Evolutionary conservation across 805 yeast genomes (phyloP), one percentile per base, ranked within the genome.

Genomic region (Ogataea saltuana): DNA sequence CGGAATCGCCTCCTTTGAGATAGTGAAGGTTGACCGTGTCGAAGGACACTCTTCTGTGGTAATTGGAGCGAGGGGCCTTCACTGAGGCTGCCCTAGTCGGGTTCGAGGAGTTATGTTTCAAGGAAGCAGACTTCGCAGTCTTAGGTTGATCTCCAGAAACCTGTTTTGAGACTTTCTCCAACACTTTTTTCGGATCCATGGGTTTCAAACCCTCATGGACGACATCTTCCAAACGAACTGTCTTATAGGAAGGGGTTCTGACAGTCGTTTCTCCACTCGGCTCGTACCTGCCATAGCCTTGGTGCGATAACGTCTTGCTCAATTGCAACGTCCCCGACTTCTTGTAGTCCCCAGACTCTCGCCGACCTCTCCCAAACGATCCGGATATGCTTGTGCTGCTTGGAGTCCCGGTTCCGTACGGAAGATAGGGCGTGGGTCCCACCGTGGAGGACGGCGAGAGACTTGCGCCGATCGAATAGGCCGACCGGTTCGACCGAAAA

Each of bases 1-100:
- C 37, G 2, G 28, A n/a, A 10, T 35, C 39, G 53, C 61, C 33
- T 41, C 64, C 49, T 35, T 62, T 61, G 6, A 66, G 44, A 35
- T 51, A 50, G 15, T 58, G 58, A 2, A 60, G 69, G 62, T 76
- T 69, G 15, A 78, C 73, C 13, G 83, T 76, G 57, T 78, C 82
- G 53, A 77, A 78, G 2, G 80, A 72, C 2, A 78, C 80, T 36
- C 78, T 58, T 22, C 50, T 46, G 21, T 48, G 34, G 32, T 46
- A 58, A 25, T 41, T 46, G 7, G 42, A 33, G 7, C 17, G 26
- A 17, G 11, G 36, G n/a, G 15, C 15, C 11, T 21, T 26, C 3
- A 8, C 26, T 10, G 12, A 30, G n/a, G 6, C 20, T 17, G 33
- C 8, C 11, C 4, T 11, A 18, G 6, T 17, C 9, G 25, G 6